Evolutionary conservation across 495 filamentous ascomycete species (phyloP).

Genomic region (Terfezia claveryi): DNA sequence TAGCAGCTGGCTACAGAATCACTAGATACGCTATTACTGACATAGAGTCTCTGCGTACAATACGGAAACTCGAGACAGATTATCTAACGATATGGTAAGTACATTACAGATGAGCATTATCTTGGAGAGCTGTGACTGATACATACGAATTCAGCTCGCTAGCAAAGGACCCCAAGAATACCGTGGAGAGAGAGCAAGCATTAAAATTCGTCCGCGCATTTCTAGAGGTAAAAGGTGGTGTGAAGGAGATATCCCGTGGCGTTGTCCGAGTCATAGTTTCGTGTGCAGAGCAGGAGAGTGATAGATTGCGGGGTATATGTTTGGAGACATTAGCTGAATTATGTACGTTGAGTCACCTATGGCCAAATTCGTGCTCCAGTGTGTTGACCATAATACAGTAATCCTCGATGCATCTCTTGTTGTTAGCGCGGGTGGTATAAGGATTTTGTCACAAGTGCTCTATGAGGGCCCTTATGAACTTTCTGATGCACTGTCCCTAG

Average conservation of each 20-base stretch:
- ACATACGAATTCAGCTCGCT: constrained; percentile 36
- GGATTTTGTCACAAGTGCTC: constrained; percentile 61
- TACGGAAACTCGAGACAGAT: constrained; percentile 71
- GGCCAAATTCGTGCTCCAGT: neutral
- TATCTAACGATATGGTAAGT: constrained; percentile 58
- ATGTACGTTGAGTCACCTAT: constrained; percentile 2
- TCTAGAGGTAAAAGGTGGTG: constrained; percentile 83
- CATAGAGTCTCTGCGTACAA: constrained; percentile 64
- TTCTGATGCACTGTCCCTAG: constrained; percentile 59
- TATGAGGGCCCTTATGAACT: constrained; percentile 80
- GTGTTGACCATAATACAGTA: constrained; percentile 21
- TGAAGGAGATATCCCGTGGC: constrained; percentile 64
- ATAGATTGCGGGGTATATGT: constrained; percentile 69
- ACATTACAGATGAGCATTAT: neutral
- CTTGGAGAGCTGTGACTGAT: too few relatives aligned
- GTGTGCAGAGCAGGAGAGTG: constrained; percentile 56
- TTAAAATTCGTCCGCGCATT: constrained; percentile 92
- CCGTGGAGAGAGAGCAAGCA: constrained; percentile 89
- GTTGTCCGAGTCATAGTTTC: constrained; percentile 73
- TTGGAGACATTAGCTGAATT: constrained; percentile 85
- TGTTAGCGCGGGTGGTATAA: constrained; percentile 58
- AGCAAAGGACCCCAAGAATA: constrained; percentile 83
- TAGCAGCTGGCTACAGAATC: constrained; percentile 81
- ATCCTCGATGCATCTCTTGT: constrained; percentile 62
- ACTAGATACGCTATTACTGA: constrained; percentile 89